Evolutionary conservation across 1,284 basidiomycete genomes (phyloP).

Genomic region (Albatrellus sp.): DNA sequence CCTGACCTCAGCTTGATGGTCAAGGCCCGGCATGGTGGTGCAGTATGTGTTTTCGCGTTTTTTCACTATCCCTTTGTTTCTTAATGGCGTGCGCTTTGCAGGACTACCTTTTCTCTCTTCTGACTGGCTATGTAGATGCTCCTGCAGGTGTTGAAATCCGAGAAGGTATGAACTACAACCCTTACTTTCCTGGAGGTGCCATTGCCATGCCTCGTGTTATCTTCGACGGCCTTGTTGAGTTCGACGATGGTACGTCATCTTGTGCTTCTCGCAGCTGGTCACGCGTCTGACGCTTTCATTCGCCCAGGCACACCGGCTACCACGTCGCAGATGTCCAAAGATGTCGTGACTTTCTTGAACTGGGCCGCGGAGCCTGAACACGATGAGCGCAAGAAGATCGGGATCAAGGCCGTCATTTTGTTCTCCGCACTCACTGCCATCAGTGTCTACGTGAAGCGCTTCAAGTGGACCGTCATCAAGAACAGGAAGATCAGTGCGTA

Average conservation of each 20-base stretch:
- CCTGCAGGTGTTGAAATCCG: slow-evolving; percentile 94
- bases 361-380: slow-evolving; percentile 98
- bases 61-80: not conserved
- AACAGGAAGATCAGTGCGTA: slow-evolving; percentile 79
- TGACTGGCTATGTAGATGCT: slow-evolving; percentile 95
- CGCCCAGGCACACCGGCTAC: slow-evolving; percentile 83
- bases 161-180: slow-evolving; percentile 98
- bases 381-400: slow-evolving; percentile 94
- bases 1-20: slow-evolving; percentile 96
- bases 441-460: slow-evolving; percentile 84
- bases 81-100: slow-evolving; percentile 20
- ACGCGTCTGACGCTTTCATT: not conserved
- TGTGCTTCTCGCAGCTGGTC: too few species aligned
- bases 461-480: slow-evolving; percentile 92
- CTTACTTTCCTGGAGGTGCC: slow-evolving; percentile 94
- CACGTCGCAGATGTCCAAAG: slow-evolving; percentile 99
- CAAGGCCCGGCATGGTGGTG: slow-evolving; percentile 96
- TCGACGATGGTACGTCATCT: slow-evolving; percentile 63
- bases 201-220: slow-evolving; percentile 98
- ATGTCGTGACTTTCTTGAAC: slow-evolving; percentile 89
- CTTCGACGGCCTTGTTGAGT: slow-evolving; percentile 93
- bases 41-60: slow-evolving; percentile 41
- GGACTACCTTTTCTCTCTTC: slow-evolving; percentile 95
- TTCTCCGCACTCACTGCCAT: slow-evolving; percentile 77
- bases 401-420: slow-evolving; percentile 86